Base-by-base conservation (phyloP, 306 rosid species). In the Inga laurina region DNA sequence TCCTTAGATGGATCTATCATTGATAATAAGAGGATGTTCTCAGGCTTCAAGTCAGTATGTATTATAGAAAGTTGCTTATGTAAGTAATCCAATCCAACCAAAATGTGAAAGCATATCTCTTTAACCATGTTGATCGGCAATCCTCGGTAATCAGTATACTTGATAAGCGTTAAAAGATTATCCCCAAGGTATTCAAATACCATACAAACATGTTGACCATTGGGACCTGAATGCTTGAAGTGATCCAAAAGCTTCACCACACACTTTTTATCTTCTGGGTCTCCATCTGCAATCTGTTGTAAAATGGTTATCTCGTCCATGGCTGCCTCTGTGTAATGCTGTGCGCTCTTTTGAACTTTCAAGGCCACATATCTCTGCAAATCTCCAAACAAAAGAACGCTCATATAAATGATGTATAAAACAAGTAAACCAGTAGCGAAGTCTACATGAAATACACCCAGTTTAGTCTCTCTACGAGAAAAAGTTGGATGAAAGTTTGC, bases 341-440 rank as follows among this genome's bases (percentile, higher is more conserved):
- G 97, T 56, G 99, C 99, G 77, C 99, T 95, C 93, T 95, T 95
- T 76, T 95, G 99, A 82, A 95, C 98, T 82, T 95, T 95, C 88
- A 95, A 82, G 65, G 99, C 98, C 75, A 95, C 99, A 64, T 92
- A 92, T 34, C 91, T 85, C 99, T 95, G 92, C 84, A 85, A 59
- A 74, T 77, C 73, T 81, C 85, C 77, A 76, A 48, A 49, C 74
- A 76, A 52, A 83, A 77, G 32, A 62, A 78, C 32, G 49, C 12
- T 72, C 74, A 76, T n/a, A 22, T 30, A 22, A 59, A 27, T 68
- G 77, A 57, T 74, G 83, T 22, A 35, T 30, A 24, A 52, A 79
- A 45, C 15, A 43, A 37, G 41, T 14, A 74, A 56, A 82, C 3
- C 49, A 54, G 34, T 3, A 8, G 57, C 68, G 11, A 76, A 51